Percentiles rank a stretch among this genome's conserved stretches.
phyloP scores from a whole-genome alignment of 345 rosid genomes.

The Laguncularia racemosa region DNA sequence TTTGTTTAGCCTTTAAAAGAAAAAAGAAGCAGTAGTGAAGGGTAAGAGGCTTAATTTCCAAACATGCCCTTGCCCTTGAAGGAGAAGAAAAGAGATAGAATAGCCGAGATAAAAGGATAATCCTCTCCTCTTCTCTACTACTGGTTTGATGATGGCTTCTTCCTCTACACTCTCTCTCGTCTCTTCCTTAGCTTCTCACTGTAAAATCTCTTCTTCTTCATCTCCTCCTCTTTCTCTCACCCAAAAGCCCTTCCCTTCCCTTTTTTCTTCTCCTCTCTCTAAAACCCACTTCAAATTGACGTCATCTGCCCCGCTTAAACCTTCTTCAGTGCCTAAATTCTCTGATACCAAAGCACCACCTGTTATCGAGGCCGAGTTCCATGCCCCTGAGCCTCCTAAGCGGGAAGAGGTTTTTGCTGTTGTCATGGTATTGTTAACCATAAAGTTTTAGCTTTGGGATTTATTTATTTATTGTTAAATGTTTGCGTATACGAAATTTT shows the following conservation, averaged over 20 bases:
- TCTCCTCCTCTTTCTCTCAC: slow-evolving; percentile 15
- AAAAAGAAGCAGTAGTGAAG: no score
- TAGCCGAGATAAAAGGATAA: no score
- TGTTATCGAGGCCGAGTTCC: slow-evolving; percentile 15
- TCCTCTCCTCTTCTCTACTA: neutral
- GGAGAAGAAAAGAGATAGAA: no score
- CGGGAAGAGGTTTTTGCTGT: slow-evolving; percentile 93
- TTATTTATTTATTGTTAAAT: slow-evolving; percentile 10
- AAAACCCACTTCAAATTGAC: slow-evolving; percentile 4
- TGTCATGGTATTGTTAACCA: slow-evolving; percentile 94
- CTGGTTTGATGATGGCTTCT: slow-evolving; percentile 25
- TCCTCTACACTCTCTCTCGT: slow-evolving; percentile 49
- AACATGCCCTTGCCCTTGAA: no score
- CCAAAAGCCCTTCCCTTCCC: slow-evolving; percentile 16
- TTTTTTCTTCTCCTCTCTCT: slow-evolving; percentile 11
- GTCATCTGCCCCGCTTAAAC: slow-evolving; percentile 24
- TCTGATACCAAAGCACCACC: slow-evolving; percentile 39
- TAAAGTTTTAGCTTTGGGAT: no score
- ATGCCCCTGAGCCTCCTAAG: slow-evolving; percentile 32
- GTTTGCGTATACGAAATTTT: slow-evolving; percentile 1
- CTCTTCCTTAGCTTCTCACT: slow-evolving; percentile 48
- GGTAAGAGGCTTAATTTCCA: no score
- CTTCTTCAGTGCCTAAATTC: slow-evolving; percentile 27
- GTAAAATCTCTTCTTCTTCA: slow-evolving; percentile 35
- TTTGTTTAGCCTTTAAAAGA: no score